A percentile compares a stretch with the other conserved stretches of the same genome.
These are phyloP conservation scores for Lactifluus piperatus DNA, from an alignment of 768 basidiomycete genomes.

Conservation along the genomic window DNA sequence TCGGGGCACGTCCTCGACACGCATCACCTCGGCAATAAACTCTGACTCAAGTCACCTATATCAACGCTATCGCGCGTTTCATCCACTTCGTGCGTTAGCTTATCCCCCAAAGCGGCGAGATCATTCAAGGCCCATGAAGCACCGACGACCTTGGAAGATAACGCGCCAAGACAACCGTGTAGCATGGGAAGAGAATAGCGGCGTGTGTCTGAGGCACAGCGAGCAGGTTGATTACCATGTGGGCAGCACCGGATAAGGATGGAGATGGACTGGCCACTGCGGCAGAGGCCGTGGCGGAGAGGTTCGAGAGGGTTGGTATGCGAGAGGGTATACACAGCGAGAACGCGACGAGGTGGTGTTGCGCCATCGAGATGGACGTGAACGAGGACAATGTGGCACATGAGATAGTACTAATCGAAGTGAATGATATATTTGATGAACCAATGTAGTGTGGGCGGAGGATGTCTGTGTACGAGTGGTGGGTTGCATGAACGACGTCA, in stretches of 20 bases:
- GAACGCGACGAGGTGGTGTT: conserved; percentile 81
- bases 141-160: conserved; percentile 62
- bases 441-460: no score
- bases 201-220: conserved; percentile 53
- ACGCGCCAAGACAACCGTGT: conserved; percentile 51
- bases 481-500: no score
- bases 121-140: conserved; percentile 55
- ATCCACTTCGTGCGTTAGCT: no score
- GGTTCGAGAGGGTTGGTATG: conserved; percentile 47
- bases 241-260: no score
- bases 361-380: conserved; percentile 84
- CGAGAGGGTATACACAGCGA: conserved; percentile 84
- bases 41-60: no score
- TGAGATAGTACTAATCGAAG: conserved; percentile 40
- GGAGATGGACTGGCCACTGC: no score
- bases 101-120: conserved; percentile 31
- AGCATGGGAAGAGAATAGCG: conserved; percentile 60
- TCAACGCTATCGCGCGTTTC: no score
- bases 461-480: no score
- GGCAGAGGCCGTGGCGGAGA: conserved; percentile 21
- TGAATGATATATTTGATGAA: no score
- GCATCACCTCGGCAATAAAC: conserved; percentile 71
- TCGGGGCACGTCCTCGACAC: no score
- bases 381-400: conserved; percentile 94
- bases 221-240: conserved; percentile 74